Conservation (phyloP, 23 red algal genomes). For the Gracilaria domingensis region DNA sequence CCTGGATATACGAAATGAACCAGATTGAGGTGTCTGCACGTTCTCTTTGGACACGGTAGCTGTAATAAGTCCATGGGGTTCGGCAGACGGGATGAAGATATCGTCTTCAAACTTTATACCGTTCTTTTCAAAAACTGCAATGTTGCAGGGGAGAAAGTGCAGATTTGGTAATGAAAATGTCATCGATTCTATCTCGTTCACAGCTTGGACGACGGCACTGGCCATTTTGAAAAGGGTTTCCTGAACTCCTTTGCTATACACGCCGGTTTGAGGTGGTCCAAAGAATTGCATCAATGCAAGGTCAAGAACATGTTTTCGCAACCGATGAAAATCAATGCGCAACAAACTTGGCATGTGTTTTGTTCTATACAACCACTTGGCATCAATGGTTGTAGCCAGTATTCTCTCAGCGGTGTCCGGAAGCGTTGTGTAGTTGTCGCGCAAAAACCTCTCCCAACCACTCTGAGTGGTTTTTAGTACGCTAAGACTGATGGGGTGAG, state of each 20-base stretch:
- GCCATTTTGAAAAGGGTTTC: slow-evolving; percentile 82
- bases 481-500: slow-evolving; percentile 24
- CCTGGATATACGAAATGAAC: background rate
- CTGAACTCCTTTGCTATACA: slow-evolving; percentile 89
- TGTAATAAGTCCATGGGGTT: slow-evolving; percentile 81
- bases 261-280: slow-evolving; percentile 59
- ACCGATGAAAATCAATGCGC: background rate
- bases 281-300: slow-evolving; percentile 65
- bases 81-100: slow-evolving; percentile 84
- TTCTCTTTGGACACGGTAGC: slow-evolving; percentile 43
- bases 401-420: slow-evolving; percentile 81
- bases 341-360: background rate
- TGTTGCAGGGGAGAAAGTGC: slow-evolving; percentile 72
- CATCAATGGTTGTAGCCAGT: slow-evolving; percentile 60
- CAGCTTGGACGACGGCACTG: slow-evolving; percentile 26
- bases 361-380: slow-evolving; percentile 45
- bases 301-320: background rate
- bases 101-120: slow-evolving; percentile 72
- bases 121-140: slow-evolving; percentile 74
- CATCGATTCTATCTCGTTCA: slow-evolving; percentile 41
- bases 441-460: slow-evolving; percentile 79
- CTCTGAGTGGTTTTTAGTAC: slow-evolving; percentile 88
- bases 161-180: slow-evolving; percentile 81
- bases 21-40: background rate
- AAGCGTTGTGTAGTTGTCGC: slow-evolving; percentile 79